Percentiles rank a stretch among this genome's conserved stretches.
These are phyloP conservation scores for Vigna trinervia DNA, from an alignment of 306 rosid species.

Conservation along the genomic window DNA sequence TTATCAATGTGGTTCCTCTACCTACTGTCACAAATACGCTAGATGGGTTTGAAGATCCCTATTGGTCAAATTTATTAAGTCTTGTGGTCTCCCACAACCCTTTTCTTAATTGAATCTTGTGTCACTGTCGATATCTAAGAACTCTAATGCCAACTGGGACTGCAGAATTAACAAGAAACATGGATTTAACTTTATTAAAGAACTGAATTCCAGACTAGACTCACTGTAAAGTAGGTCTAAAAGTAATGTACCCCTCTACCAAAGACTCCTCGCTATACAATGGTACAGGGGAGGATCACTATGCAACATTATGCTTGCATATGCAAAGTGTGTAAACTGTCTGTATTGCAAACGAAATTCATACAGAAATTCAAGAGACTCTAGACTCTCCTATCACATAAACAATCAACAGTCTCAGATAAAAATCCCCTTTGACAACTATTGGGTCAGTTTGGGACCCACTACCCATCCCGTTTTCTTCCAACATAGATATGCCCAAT, in stretches of 20 bases:
- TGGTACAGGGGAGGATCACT: too few relatives aligned
- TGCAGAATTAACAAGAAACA: background rate
- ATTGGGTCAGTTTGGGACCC: background rate
- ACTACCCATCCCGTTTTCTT: background rate
- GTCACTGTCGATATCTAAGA: background rate
- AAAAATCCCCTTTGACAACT: background rate
- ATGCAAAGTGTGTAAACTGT: background rate
- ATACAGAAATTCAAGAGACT: background rate
- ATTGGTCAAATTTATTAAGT: too few relatives aligned
- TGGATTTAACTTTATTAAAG: background rate
- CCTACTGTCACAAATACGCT: background rate
- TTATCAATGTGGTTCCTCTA: background rate
- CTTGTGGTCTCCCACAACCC: too few relatives aligned
- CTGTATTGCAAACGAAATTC: background rate
- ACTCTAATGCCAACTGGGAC: background rate
- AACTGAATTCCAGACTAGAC: background rate
- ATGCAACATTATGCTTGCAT: too few relatives aligned
- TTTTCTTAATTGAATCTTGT: background rate
- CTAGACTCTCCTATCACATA: background rate
- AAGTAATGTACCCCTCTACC: too few relatives aligned
- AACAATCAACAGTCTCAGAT: background rate
- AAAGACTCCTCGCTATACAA: background rate
- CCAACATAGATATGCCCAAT: background rate
- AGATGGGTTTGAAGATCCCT: background rate
- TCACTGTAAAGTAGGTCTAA: too few relatives aligned